Percentiles rank a stretch among this genome's conserved stretches.
phyloP scores from a whole-genome alignment of 345 rosid species.

The Eucalyptus polyanthemos region DNA sequence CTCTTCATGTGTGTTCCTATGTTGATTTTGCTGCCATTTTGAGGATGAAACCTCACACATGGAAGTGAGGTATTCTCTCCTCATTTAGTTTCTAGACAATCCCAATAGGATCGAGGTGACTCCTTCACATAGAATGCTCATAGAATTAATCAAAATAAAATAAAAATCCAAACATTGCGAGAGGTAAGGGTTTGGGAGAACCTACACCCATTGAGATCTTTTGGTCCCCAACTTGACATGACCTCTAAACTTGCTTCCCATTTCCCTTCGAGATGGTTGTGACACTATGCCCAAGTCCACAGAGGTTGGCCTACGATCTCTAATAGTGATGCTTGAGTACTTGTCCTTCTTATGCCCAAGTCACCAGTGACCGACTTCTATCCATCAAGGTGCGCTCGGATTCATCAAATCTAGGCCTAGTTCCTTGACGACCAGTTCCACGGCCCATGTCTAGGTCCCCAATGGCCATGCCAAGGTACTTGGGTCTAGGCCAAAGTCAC shows the following conservation, averaged over 20 bases:
- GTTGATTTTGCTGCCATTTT: background rate
- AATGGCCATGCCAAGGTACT: background rate
- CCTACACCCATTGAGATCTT: background rate
- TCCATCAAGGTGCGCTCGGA: fast-evolving
- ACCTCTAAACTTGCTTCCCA: background rate
- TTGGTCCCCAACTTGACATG: background rate
- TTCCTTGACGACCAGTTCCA: fast-evolving
- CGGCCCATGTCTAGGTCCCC: background rate
- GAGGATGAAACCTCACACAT: background rate
- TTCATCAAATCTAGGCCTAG: background rate
- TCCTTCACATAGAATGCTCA: background rate
- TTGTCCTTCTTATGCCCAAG: background rate
- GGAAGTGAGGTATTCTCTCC: background rate
- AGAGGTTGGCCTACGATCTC: background rate
- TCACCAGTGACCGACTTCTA: background rate
- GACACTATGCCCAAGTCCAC: background rate
- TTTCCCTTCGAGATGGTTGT: background rate
- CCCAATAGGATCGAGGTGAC: background rate
- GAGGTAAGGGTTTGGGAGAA: background rate
- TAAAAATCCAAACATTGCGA: background rate
- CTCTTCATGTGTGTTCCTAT: background rate
- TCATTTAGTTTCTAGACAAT: background rate
- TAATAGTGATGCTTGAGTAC: background rate
- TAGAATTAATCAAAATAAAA: too few species aligned
- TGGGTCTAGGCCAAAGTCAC: background rate